These are phyloP conservation scores for Pestalotiopsis sp. DNA, from an alignment of 2,329 filamentous ascomycete genomes.

Conservation along the genomic window DNA sequence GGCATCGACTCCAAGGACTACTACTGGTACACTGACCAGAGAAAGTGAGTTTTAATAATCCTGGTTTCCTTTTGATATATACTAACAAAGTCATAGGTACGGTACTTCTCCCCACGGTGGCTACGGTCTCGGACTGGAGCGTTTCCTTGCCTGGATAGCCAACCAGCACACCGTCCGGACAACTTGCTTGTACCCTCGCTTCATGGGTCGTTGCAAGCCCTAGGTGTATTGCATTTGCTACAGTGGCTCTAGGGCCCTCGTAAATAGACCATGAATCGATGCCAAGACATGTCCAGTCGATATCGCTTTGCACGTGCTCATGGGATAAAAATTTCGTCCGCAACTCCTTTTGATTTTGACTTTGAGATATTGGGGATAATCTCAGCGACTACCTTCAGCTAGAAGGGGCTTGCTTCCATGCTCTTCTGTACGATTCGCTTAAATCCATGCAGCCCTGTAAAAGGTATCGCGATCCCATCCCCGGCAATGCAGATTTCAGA, in stretches of 20 bases:
- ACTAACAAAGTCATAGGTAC: conserved; percentile 59
- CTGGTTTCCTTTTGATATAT: too few species aligned
- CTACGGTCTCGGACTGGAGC: conserved; percentile 81
- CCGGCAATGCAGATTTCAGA: neutral
- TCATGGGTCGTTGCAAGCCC: conserved; percentile 80
- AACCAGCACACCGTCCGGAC: conserved; percentile 67
- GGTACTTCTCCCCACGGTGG: conserved; percentile 91
- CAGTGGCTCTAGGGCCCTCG: neutral
- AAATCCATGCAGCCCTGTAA: too few species aligned
- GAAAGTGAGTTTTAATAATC: conserved; percentile 86
- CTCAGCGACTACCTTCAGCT: too few species aligned
- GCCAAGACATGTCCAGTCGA: neutral
- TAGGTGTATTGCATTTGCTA: conserved; percentile 33
- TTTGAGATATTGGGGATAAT: too few species aligned
- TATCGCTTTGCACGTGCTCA: neutral
- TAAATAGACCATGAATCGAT: neutral
- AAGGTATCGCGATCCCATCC: too few species aligned
- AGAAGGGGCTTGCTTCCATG: too few species aligned
- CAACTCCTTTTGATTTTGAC: too few species aligned
- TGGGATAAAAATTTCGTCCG: too few species aligned
- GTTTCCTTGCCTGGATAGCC: conserved; percentile 68
- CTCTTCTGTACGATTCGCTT: too few species aligned
- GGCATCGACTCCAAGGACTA: conserved; percentile 83
- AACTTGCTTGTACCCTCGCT: conserved; percentile 77
- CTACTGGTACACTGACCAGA: conserved; percentile 99